These are phyloP conservation scores for Myxozyma neotropica DNA, from an alignment of 805 yeast genomes.

Conservation along the genomic window DNA sequence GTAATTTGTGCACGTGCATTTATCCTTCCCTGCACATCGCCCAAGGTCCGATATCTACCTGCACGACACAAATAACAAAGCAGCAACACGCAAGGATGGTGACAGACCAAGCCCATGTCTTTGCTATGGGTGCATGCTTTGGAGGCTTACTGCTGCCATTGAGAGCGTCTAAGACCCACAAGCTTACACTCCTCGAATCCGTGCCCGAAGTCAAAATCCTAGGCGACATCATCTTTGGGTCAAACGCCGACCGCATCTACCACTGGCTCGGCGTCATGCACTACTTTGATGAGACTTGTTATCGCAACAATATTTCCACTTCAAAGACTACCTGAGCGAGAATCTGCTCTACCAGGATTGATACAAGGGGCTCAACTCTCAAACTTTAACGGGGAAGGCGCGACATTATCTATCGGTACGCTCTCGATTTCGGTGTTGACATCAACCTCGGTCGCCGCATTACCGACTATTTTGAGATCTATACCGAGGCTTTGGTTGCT, in stretches of 20 bases:
- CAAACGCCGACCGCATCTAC: conserved; percentile 8
- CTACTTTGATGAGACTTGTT: conserved; percentile 2
- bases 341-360: conserved; percentile 6
- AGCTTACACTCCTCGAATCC: conserved; percentile 8
- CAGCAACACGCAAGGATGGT: background rate
- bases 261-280: conserved; percentile 10
- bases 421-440: conserved; percentile 4
- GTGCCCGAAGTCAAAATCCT: conserved; percentile 7
- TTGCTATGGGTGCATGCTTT: conserved; percentile 8
- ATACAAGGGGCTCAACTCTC: background rate
- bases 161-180: conserved; percentile 3
- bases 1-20: background rate
- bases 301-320: background rate
- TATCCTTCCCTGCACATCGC: too few relatives aligned
- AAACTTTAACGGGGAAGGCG: conserved; percentile 11
- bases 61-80: background rate
- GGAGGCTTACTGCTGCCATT: conserved; percentile 10
- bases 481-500: conserved; percentile 1
- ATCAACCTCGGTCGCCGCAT: conserved; percentile 4
- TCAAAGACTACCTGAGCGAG: background rate
- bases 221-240: conserved; percentile 7
- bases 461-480: conserved; percentile 3
- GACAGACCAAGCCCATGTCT: background rate
- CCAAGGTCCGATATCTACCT: too few relatives aligned
- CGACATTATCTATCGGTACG: conserved; percentile 1